phyloP scores from a whole-genome alignment of 2,329 filamentous ascomycete species.

The Metarhizium robertsii region DNA sequence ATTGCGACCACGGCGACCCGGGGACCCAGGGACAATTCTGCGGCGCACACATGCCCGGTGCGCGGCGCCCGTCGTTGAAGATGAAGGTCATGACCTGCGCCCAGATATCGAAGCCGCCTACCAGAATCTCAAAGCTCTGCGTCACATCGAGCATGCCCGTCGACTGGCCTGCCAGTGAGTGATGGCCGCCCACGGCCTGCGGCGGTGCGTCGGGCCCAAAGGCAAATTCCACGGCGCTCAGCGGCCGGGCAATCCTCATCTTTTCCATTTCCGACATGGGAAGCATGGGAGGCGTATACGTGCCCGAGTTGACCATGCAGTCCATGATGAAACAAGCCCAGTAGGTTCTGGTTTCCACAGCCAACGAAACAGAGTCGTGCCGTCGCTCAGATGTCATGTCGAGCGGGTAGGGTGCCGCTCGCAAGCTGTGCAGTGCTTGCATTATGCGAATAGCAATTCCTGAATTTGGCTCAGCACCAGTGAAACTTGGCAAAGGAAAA shows the following conservation, averaged over 20 bases:
- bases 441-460: conserved; percentile 30
- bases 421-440: conserved; percentile 23
- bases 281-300: conserved; percentile 27
- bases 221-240: conserved; percentile 27
- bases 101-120: conserved; percentile 34
- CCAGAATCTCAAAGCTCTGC: conserved; percentile 25
- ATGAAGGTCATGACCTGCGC: conserved; percentile 30
- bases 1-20: conserved; percentile 24
- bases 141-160: conserved; percentile 15
- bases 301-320: conserved; percentile 32
- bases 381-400: conserved; percentile 13
- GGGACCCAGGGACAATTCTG: conserved; percentile 30
- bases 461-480: not conserved
- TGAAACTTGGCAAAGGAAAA: not conserved
- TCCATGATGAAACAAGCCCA: conserved; percentile 38
- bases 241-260: conserved; percentile 20
- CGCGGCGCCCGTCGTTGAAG: conserved; percentile 31
- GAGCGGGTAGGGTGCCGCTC: conserved; percentile 18
- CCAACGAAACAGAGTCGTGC: conserved; percentile 13
- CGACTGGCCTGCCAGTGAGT: conserved; percentile 1
- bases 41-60: conserved; percentile 26
- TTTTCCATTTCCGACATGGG: conserved; percentile 25
- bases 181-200: conserved; percentile 3
- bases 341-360: conserved; percentile 30
- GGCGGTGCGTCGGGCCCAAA: conserved; percentile 22